Percentiles rank a stretch among this genome's conserved stretches.
Conservation (phyloP, 2,329 filamentous ascomycete genomes). For the Periconia macrospinosa region DNA sequence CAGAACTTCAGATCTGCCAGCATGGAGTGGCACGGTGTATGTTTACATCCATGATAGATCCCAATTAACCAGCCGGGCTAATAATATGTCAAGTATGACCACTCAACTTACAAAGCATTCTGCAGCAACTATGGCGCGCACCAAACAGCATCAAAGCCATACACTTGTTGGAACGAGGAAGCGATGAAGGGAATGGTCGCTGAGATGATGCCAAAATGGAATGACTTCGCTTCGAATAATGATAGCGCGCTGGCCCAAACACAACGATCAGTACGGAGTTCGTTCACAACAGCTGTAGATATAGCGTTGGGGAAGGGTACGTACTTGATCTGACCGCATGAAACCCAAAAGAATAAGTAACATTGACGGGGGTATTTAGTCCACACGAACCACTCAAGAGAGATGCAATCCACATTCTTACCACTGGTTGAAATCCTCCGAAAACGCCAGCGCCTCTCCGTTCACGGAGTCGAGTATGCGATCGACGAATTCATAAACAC, state of each 20-base stretch:
- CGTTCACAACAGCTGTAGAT: constrained; percentile 7
- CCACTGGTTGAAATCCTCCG: constrained; percentile 29
- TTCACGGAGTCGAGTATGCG: constrained; percentile 27
- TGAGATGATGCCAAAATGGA: constrained; percentile 41
- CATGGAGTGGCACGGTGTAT: constrained; percentile 40
- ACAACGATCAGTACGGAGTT: constrained; percentile 8
- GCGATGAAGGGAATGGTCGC: constrained; percentile 42
- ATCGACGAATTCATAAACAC: constrained; percentile 22
- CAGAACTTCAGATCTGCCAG: constrained; percentile 29
- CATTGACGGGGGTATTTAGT: background rate
- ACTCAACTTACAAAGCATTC: constrained; percentile 47
- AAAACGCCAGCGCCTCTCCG: constrained; percentile 31
- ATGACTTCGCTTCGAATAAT: constrained; percentile 17
- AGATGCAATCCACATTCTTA: background rate
- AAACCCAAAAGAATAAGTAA: background rate
- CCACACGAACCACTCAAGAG: background rate
- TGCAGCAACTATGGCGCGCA: constrained; percentile 48
- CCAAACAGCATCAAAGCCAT: constrained; percentile 23
- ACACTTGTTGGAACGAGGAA: constrained; percentile 52
- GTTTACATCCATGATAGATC: constrained; percentile 18
- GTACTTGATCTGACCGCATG: background rate
- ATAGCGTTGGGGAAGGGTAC: background rate
- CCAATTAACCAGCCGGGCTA: background rate
- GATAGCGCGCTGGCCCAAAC: constrained; percentile 10
- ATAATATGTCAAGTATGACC: constrained; percentile 10